Percentiles rank a stretch among this genome's conserved stretches.
Evolutionary conservation across 148 eudicot genomes (phyloP).

Genomic region (Persicaria tinctoria): DNA sequence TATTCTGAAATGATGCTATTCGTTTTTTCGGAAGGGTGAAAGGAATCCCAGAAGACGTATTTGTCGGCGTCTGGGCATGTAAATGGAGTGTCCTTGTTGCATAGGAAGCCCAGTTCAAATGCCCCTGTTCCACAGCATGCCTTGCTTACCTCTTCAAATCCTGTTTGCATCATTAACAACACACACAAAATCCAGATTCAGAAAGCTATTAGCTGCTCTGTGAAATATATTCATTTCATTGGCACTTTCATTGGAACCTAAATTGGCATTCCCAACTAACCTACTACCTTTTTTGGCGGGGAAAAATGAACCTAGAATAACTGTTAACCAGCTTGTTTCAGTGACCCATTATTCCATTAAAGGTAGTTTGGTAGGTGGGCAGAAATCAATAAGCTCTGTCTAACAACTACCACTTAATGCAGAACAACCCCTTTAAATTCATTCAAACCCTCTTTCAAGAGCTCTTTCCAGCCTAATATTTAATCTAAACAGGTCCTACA

Average conservation of each 20-base stretch:
- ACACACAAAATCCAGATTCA: background rate
- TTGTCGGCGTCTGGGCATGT: constrained; percentile 40
- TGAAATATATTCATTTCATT: no score
- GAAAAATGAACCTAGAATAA: no score
- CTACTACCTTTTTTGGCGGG: background rate
- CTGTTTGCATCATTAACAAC: constrained; percentile 20
- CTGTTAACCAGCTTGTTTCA: no score
- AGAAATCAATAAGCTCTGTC: no score
- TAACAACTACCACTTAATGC: no score
- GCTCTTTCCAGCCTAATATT: background rate
- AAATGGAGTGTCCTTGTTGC: constrained; percentile 23
- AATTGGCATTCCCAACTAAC: background rate
- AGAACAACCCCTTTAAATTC: background rate
- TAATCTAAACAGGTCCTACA: background rate
- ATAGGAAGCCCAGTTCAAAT: constrained; percentile 23
- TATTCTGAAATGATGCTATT: constrained; percentile 10
- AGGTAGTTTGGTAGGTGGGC: no score
- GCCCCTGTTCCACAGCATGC: constrained; percentile 59
- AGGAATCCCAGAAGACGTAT: constrained; percentile 47
- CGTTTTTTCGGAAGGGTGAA: constrained; percentile 42
- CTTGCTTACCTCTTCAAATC: constrained; percentile 35
- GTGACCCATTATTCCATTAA: no score
- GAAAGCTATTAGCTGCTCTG: background rate
- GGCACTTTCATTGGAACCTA: background rate
- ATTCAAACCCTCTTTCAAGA: background rate